A percentile compares a stretch with the other conserved stretches of the same genome.
phyloP scores from a whole-genome alignment of 331 rosid genomes.

The Acacia pycnantha region DNA sequence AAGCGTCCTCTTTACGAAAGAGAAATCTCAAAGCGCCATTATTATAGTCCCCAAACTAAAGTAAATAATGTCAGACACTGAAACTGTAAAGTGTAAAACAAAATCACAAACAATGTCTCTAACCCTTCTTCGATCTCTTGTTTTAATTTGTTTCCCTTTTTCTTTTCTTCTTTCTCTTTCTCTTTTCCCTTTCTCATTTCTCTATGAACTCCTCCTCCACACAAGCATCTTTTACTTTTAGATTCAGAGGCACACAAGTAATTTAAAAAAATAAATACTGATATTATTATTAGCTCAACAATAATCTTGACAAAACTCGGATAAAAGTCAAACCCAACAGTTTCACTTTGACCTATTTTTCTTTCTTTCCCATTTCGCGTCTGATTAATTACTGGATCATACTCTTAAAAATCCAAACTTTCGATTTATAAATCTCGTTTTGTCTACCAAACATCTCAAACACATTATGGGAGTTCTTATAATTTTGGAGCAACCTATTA shows the following conservation, averaged over 20 bases:
- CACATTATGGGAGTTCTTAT: background rate
- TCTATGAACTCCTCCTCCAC: background rate
- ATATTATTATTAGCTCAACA: background rate
- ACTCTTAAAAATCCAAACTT: background rate
- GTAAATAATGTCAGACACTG: background rate
- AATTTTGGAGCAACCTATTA: background rate
- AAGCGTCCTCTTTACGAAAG: constrained; percentile 13
- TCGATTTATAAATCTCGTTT: background rate
- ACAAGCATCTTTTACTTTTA: background rate
- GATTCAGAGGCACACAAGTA: background rate
- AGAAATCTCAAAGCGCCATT: background rate
- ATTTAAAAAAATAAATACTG: background rate
- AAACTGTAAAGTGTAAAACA: background rate
- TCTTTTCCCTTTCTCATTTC: background rate
- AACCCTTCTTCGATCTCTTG: background rate
- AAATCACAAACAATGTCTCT: background rate
- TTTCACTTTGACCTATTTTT: background rate
- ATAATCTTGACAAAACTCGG: background rate
- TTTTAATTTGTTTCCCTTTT: background rate
- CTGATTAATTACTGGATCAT: background rate
- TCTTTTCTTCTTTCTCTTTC: background rate
- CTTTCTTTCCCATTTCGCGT: background rate
- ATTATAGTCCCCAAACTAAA: background rate
- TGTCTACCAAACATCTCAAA: background rate
- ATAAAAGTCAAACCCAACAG: background rate